phyloP scores from a whole-genome alignment of 768 basidiomycete genomes.

The Naematelia aurantialba region DNA sequence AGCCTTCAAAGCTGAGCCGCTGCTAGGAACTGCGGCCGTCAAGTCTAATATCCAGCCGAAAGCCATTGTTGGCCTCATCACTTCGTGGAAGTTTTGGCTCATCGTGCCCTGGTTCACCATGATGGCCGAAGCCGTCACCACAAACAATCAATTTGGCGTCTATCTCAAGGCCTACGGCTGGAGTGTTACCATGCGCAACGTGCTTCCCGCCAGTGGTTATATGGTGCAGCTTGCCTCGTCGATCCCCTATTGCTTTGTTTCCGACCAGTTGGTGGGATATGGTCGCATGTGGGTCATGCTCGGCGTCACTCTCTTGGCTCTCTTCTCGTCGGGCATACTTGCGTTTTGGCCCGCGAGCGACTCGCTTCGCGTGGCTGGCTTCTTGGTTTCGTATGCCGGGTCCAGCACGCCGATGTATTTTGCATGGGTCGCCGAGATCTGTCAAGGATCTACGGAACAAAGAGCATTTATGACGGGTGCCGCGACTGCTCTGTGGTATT shows the following conservation, averaged over 20 bases:
- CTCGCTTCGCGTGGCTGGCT: neutral
- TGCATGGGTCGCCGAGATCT: slow-evolving; percentile 19
- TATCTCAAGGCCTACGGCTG: slow-evolving; percentile 19
- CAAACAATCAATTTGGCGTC: slow-evolving; percentile 19
- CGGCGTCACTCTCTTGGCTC: neutral
- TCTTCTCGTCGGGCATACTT: neutral
- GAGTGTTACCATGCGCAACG: slow-evolving; percentile 19
- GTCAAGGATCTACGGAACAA: slow-evolving; percentile 12
- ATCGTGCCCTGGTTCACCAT: slow-evolving; percentile 8
- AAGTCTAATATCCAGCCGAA: slow-evolving; percentile 2
- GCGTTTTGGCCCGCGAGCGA: neutral
- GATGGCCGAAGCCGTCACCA: neutral
- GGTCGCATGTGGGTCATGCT: slow-evolving; percentile 7
- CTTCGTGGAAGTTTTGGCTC: slow-evolving; percentile 11
- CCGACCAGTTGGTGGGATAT: slow-evolving; percentile 6
- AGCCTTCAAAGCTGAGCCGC: neutral
- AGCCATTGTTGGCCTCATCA: slow-evolving; percentile 5
- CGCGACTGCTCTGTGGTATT: slow-evolving; percentile 15
- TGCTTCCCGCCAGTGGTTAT: slow-evolving; percentile 13
- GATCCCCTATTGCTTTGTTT: slow-evolving; percentile 8
- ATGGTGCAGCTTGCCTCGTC: slow-evolving; percentile 6
- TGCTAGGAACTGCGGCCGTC: neutral
- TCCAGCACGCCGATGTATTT: slow-evolving; percentile 6
- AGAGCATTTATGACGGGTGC: slow-evolving; percentile 18
- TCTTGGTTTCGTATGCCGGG: neutral